Conservation (phyloP, 805 yeast genomes). For the Lachancea sp. region DNA sequence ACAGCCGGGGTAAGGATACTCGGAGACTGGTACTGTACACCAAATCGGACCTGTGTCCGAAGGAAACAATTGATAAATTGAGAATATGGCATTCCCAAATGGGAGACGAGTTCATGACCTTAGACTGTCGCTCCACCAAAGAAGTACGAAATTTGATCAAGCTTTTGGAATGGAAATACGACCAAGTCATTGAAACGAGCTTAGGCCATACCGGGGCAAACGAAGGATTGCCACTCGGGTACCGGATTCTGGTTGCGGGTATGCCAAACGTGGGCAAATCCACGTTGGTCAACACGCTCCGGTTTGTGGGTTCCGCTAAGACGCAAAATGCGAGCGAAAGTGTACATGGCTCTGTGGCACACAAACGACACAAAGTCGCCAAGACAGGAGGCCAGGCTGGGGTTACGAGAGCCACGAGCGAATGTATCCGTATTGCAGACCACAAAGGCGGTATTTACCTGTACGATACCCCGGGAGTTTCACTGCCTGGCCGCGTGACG, state of each 20-base stretch:
- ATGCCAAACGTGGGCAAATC: constrained; percentile 99
- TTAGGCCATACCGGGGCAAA: constrained; percentile 11
- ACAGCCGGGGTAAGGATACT: constrained; percentile 37
- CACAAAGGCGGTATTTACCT: constrained; percentile 57
- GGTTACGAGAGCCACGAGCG: constrained; percentile 74
- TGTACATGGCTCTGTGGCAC: constrained; percentile 10
- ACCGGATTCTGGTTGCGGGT: constrained; percentile 72
- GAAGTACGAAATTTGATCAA: constrained; percentile 50
- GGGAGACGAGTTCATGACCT: constrained; percentile 42
- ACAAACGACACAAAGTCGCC: constrained; percentile 57
- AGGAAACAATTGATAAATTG: constrained; percentile 26
- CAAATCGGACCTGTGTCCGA: constrained; percentile 49
- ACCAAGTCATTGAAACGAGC: constrained; percentile 24
- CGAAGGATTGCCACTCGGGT: constrained; percentile 75
- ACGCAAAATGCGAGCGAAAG: constrained; percentile 15
- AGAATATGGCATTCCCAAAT: constrained; percentile 41
- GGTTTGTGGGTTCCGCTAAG: constrained; percentile 37
- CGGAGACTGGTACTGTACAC: constrained; percentile 53
- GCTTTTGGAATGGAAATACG: constrained; percentile 41
- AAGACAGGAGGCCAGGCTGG: constrained; percentile 86
- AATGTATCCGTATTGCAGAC: constrained; percentile 55
- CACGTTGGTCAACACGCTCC: constrained; percentile 68
- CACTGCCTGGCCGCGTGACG: constrained; percentile 62
- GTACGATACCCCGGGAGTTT: constrained; percentile 91
- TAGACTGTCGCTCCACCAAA: constrained; percentile 49